These are phyloP conservation scores for Artemisia annua DNA, from an alignment of 129 eudicot genomes.

Conservation along the genomic window DNA sequence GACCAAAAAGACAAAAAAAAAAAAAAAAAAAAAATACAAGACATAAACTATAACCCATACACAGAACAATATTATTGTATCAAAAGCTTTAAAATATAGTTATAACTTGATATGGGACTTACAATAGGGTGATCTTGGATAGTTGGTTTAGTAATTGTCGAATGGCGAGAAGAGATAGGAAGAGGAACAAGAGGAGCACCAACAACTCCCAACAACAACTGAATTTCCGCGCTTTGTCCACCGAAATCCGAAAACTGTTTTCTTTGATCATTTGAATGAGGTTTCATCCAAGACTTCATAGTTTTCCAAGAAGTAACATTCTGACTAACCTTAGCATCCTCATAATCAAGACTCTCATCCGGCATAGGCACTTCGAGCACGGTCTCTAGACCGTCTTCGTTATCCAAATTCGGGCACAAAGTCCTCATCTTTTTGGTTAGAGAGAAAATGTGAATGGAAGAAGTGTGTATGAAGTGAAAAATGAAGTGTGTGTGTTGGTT, in stretches of 20 bases:
- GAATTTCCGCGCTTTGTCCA: slow-evolving; percentile 60
- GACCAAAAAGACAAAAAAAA: no score
- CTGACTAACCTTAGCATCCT: slow-evolving; percentile 29
- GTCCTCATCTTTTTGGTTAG: slow-evolving; percentile 57
- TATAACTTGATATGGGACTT: slow-evolving; percentile 27
- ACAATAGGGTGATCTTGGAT: slow-evolving; percentile 82
- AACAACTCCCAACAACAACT: slow-evolving; percentile 78
- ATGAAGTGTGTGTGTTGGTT: slow-evolving; percentile 21
- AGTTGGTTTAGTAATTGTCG: slow-evolving; percentile 29
- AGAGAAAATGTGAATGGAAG: slow-evolving; percentile 18
- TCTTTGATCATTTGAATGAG: slow-evolving; percentile 32
- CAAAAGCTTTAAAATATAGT: no score
- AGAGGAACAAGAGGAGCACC: slow-evolving; percentile 94
- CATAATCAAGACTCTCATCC: slow-evolving; percentile 53
- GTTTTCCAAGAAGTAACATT: slow-evolving; percentile 55
- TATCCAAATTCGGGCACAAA: slow-evolving; percentile 73
- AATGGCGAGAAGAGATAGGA: slow-evolving; percentile 46
- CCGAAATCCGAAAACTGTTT: slow-evolving; percentile 41
- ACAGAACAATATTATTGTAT: no score
- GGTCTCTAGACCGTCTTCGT: slow-evolving; percentile 86
- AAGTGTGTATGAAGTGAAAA: slow-evolving; percentile 24
- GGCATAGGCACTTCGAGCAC: slow-evolving; percentile 98
- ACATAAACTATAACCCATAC: no score
- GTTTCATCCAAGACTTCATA: slow-evolving; percentile 74
- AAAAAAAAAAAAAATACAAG: no score